Percentiles rank a stretch among this genome's conserved stretches.
Conservation (phyloP, 75 land plant genomes). For the Cunninghamia lanceolata region DNA sequence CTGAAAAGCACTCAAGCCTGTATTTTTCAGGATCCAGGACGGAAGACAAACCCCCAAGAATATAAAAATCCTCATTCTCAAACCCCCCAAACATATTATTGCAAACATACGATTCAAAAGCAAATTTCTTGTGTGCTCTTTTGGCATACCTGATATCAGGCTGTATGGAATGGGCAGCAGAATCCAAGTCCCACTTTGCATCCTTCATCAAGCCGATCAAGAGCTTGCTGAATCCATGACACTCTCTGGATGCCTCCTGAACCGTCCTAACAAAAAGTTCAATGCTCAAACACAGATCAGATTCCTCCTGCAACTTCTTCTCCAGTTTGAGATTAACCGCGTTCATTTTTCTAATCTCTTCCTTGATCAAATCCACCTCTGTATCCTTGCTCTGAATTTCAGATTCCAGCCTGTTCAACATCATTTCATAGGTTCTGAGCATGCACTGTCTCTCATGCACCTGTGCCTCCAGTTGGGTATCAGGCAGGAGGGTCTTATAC, state of each 20-base stretch:
- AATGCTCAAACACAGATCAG: slow-evolving; percentile 7
- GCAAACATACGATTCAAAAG: slow-evolving; percentile 66
- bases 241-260: slow-evolving; percentile 36
- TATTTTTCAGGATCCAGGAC: slow-evolving; percentile 12
- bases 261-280: slow-evolving; percentile 19
- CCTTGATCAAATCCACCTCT: slow-evolving; percentile 36
- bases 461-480: slow-evolving; percentile 36
- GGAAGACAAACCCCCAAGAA: slow-evolving; percentile 22
- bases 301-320: slow-evolving; percentile 13
- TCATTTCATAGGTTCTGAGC: slow-evolving; percentile 42
- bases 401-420: slow-evolving; percentile 42
- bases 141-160: slow-evolving; percentile 50
- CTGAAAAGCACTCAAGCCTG: slow-evolving; percentile 16
- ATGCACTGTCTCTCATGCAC: slow-evolving; percentile 69
- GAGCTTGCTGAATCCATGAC: slow-evolving; percentile 38
- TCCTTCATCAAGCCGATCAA: slow-evolving; percentile 59
- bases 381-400: slow-evolving; percentile 56
- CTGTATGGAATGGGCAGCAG: slow-evolving; percentile 60
- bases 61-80: slow-evolving; percentile 45
- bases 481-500: not conserved
- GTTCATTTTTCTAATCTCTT: slow-evolving; percentile 25
- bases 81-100: slow-evolving; percentile 62
- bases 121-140: slow-evolving; percentile 41
- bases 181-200: slow-evolving; percentile 66
- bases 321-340: slow-evolving; percentile 16